Conservation (phyloP, 2,329 filamentous ascomycete species). For the Lachnellula suecica region DNA sequence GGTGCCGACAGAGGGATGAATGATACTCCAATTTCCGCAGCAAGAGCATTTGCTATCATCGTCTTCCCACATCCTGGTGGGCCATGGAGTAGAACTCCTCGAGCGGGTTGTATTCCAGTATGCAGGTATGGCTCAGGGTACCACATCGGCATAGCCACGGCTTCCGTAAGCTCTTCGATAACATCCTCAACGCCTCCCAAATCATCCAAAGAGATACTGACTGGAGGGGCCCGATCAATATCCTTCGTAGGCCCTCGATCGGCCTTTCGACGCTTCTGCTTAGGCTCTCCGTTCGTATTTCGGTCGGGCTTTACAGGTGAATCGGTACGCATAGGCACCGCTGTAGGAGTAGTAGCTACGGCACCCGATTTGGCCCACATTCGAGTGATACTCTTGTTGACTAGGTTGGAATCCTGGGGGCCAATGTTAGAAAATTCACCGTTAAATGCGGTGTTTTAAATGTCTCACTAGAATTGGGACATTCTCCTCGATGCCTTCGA, state of each 20-base stretch:
- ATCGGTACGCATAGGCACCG: slow-evolving; percentile 23
- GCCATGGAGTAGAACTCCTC: slow-evolving; percentile 77
- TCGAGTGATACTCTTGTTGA: slow-evolving; percentile 65
- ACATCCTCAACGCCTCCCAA: slow-evolving; percentile 76
- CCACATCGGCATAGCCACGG: slow-evolving; percentile 72
- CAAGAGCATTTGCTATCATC: slow-evolving; percentile 77
- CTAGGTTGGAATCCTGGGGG: slow-evolving; percentile 53
- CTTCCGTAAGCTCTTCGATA: slow-evolving; percentile 65
- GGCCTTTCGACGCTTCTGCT: slow-evolving; percentile 62
- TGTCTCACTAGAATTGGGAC: slow-evolving; percentile 21
- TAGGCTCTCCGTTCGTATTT: slow-evolving; percentile 64
- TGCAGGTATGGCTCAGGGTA: slow-evolving; percentile 64
- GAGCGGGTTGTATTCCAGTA: slow-evolving; percentile 67
- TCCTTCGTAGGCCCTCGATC: slow-evolving; percentile 46
- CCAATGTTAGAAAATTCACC: too few relatives aligned
- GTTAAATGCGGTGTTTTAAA: neutral
- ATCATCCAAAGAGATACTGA: slow-evolving; percentile 66
- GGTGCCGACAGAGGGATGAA: slow-evolving; percentile 83
- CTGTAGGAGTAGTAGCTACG: slow-evolving; percentile 19
- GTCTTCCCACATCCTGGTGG: slow-evolving; percentile 88
- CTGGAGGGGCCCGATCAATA: slow-evolving; percentile 63
- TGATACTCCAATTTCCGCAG: slow-evolving; percentile 71
- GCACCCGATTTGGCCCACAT: slow-evolving; percentile 49
- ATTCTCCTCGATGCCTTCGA: slow-evolving; percentile 44
- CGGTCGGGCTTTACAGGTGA: slow-evolving; percentile 43